Base-by-base conservation (phyloP, 495 filamentous ascomycete species). In the Rusavskia elegans region DNA sequence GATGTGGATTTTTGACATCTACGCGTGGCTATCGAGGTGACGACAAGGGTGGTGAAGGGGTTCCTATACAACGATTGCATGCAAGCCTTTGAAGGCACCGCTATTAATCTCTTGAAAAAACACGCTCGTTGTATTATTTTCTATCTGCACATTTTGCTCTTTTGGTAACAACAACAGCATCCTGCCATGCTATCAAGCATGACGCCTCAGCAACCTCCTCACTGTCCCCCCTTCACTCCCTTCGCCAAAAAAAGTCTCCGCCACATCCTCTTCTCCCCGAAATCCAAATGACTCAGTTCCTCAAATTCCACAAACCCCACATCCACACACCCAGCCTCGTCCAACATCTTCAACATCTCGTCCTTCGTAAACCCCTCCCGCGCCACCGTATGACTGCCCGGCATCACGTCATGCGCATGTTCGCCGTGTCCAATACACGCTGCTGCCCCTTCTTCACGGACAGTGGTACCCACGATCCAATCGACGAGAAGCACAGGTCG, bases 361-460 rank as follows among this genome's bases (percentile, higher is more conserved):
- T 71, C 69, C 50, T 68, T 59, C 32, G 67, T 69, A 53, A 83
- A 81, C 6, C 80, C 79, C 56, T 80, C 76, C 48, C 72, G 72
- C 42, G 70, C 70, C 29, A 80, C 64, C 0, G 71, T 76, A 30
- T 70, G 59, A 10, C 66, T 65, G 4, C 68, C 62, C 45, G 69
- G 61, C 48, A 63, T 50, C 14, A 62, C 17, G 11, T 27, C 23
- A n/a, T 46, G 44, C 20, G 11, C 23, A 46, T 46, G 44, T 29
- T 29, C 13, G 44, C 14, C 23, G 44, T 25, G 44, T 35, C 32
- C 32, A 10, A 10, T 35, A 3, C 10, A 35, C 10, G 13, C 32
- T 14, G 9, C 32, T 35, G 8, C 10, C 10, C 8, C 32, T 35
- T 14, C 32, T 35, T 35, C 32, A 35, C 32, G 5, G 7, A 11